Conservation (phyloP, 192 early-diverging fungal genomes). For the Dissophora globulifera region DNA sequence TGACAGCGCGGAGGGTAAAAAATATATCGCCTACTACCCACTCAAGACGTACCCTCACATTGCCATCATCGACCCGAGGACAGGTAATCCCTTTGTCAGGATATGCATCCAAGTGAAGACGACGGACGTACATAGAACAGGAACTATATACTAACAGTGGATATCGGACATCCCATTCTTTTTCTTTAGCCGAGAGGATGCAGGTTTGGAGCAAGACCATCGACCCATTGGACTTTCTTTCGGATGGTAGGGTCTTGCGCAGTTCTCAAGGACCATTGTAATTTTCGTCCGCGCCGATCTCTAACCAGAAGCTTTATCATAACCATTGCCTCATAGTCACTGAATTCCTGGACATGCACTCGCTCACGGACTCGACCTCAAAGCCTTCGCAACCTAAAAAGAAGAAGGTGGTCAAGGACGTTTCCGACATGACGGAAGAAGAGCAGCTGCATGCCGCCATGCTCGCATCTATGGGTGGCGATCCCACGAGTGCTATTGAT, state of each 20-base stretch:
- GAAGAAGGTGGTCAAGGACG: conserved; percentile 51
- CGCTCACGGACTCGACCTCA: conserved; percentile 50
- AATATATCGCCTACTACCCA: conserved; percentile 80
- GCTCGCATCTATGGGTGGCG: conserved; percentile 70
- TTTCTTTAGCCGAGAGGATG: conserved; percentile 86
- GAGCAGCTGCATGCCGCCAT: conserved; percentile 90
- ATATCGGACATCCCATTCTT: no score
- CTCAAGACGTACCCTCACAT: conserved; percentile 82
- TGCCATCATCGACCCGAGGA: conserved; percentile 89
- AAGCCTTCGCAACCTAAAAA: conserved; percentile 45
- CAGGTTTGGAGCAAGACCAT: conserved; percentile 71
- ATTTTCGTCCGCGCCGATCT: no score
- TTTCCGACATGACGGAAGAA: conserved; percentile 87
- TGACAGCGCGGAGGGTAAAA: conserved; percentile 74
- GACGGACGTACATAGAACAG: no score
- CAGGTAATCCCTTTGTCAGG: conserved; percentile 61
- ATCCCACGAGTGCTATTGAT: conserved; percentile 32
- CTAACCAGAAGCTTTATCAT: no score
- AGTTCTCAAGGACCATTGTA: no score
- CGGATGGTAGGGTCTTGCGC: conserved; percentile 68
- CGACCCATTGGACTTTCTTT: conserved; percentile 73
- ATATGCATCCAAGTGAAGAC: neutral
- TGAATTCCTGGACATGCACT: conserved; percentile 67
- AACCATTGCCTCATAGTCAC: conserved; percentile 50
- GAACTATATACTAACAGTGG: no score